Percentiles rank a stretch among this genome's conserved stretches.
phyloP scores from a whole-genome alignment of 306 rosid genomes.

The Astragalus glycyphyllos region DNA sequence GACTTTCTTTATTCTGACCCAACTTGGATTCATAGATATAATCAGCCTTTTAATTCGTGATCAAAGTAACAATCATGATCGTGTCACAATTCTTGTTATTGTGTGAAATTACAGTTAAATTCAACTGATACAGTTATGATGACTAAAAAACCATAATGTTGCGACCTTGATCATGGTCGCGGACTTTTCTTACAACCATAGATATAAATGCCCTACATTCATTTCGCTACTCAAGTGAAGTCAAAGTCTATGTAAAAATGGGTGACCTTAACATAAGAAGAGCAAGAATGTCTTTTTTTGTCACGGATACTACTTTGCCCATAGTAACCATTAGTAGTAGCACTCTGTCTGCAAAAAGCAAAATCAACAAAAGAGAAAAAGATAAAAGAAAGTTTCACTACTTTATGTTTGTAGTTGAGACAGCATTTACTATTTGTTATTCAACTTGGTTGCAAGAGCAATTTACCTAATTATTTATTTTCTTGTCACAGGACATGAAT shows the following conservation, averaged over 20 bases:
- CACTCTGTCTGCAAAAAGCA: constrained; percentile 41
- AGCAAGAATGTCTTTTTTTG: constrained; percentile 33
- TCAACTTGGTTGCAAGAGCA: constrained; percentile 26
- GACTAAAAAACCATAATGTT: no score
- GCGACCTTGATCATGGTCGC: no score
- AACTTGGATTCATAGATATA: neutral
- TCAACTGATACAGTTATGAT: no score
- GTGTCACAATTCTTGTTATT: no score
- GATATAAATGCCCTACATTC: constrained; percentile 4
- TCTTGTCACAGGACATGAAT: constrained; percentile 46
- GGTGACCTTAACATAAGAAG: constrained; percentile 20
- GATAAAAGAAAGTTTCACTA: constrained; percentile 23
- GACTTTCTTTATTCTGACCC: neutral
- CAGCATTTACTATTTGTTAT: constrained; percentile 41
- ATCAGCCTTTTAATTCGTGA: neutral
- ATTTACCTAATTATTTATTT: constrained; percentile 27
- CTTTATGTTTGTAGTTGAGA: constrained; percentile 47
- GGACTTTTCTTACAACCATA: no score
- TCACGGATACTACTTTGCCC: constrained; percentile 15
- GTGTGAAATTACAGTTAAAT: no score
- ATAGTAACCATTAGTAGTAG: neutral
- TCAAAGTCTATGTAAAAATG: constrained; percentile 9
- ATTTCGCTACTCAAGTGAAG: constrained; percentile 36
- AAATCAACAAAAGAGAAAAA: constrained; percentile 34
- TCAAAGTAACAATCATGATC: no score